A percentile compares a stretch with the other conserved stretches of the same genome.
phyloP scores from a whole-genome alignment of 306 rosid species.

The Vigna reflexopilosa region DNA sequence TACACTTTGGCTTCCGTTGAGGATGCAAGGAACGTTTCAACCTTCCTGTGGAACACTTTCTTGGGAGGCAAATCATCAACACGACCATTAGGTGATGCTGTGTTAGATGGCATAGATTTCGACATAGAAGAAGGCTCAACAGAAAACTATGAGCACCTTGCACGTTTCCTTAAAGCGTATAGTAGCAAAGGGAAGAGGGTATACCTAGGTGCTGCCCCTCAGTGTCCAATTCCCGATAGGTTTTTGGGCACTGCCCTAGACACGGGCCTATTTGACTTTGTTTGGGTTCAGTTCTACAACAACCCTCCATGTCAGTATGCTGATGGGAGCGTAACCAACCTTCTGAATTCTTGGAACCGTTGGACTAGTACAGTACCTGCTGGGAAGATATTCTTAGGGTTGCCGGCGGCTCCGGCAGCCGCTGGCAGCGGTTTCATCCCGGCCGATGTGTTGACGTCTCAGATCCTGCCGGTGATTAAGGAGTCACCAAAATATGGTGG shows the following conservation, averaged over 20 bases:
- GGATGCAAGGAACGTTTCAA: conserved; percentile 61
- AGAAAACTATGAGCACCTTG: conserved; percentile 53
- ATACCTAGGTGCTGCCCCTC: conserved; percentile 79
- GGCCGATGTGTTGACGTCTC: conserved; percentile 55
- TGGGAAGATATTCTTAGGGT: conserved; percentile 59
- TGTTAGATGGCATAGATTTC: conserved; percentile 78
- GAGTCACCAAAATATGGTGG: conserved; percentile 70
- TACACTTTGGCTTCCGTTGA: conserved; percentile 60
- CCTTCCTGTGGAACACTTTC: conserved; percentile 69
- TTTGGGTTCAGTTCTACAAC: conserved; percentile 69
- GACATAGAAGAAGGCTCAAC: conserved; percentile 74
- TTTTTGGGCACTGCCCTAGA: conserved; percentile 57
- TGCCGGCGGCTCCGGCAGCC: conserved; percentile 62
- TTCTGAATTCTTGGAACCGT: conserved; percentile 61
- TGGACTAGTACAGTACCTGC: conserved; percentile 58
- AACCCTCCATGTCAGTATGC: conserved; percentile 56
- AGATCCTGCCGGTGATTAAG: conserved; percentile 64
- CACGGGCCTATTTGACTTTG: conserved; percentile 67
- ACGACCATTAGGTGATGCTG: conserved; percentile 71
- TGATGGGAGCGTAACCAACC: conserved; percentile 56
- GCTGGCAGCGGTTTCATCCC: conserved; percentile 77
- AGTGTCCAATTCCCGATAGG: conserved; percentile 76
- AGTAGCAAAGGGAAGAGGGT: conserved; percentile 37
- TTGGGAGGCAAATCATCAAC: conserved; percentile 68
- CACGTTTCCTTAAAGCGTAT: conserved; percentile 50